A percentile compares a stretch with the other conserved stretches of the same genome.
phyloP scores from a whole-genome alignment of 2,329 filamentous ascomycete genomes.

The Polytolypa hystricis region DNA sequence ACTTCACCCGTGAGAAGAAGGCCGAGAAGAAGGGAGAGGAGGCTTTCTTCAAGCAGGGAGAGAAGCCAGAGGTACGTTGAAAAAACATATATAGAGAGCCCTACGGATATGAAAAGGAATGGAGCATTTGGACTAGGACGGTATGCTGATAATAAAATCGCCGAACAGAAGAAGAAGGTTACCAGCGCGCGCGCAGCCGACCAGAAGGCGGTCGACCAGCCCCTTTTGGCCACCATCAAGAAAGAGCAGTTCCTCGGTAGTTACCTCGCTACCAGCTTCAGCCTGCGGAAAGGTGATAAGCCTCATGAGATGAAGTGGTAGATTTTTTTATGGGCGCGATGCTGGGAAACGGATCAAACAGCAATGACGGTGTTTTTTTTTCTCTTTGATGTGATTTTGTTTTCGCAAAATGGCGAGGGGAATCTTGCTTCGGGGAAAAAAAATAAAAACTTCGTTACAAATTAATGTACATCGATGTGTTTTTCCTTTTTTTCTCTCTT shows the following conservation, averaged over 20 bases:
- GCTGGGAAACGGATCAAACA: background rate
- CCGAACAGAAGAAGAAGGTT: slow-evolving; percentile 85
- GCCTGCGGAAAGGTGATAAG: slow-evolving; percentile 97
- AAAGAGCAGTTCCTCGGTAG: slow-evolving; percentile 88
- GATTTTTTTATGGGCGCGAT: background rate
- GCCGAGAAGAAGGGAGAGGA: slow-evolving; percentile 93
- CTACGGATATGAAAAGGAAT: too few species aligned
- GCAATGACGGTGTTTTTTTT: background rate
- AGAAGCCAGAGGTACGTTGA: slow-evolving; percentile 81
- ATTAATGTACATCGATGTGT: slow-evolving; percentile 6
- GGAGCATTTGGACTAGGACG: background rate
- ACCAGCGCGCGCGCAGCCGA: slow-evolving; percentile 84
- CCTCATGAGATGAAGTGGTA: slow-evolving; percentile 99
- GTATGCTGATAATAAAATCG: slow-evolving; percentile 25
- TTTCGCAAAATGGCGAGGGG: background rate
- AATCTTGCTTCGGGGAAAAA: background rate
- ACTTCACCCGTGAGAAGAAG: slow-evolving; percentile 93
- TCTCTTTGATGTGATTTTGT: background rate
- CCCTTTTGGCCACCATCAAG: slow-evolving; percentile 90
- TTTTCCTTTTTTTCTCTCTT: slow-evolving; percentile 1
- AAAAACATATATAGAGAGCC: too few species aligned
- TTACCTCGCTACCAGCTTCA: slow-evolving; percentile 95
- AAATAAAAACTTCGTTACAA: slow-evolving; percentile 3
- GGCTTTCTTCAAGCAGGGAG: slow-evolving; percentile 98
- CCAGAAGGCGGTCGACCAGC: slow-evolving; percentile 98